Conservation (phyloP, 139 green algal genomes). For the Chlorella sp. region DNA sequence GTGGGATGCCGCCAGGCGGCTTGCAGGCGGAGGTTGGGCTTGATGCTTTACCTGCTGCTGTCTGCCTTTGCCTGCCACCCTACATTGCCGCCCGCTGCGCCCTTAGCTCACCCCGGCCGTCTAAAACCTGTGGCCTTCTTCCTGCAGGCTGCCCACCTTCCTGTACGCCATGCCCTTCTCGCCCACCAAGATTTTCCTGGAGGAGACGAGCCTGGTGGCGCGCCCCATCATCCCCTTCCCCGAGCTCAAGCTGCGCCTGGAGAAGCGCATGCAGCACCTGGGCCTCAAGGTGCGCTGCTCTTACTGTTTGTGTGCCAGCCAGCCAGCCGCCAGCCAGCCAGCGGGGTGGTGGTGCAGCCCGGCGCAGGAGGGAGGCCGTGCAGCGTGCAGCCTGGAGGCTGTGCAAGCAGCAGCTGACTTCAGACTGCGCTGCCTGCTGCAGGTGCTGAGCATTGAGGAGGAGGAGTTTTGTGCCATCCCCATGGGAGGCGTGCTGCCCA, state of each 20-base stretch:
- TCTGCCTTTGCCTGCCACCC: too few relatives aligned
- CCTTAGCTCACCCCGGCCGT: too few relatives aligned
- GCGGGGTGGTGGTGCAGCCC: background rate
- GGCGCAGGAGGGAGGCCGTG: background rate
- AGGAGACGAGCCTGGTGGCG: constrained; percentile 97
- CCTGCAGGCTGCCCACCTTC: constrained; percentile 92
- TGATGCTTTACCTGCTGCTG: too few relatives aligned
- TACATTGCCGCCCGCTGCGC: too few relatives aligned
- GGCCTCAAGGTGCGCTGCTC: constrained; percentile 78
- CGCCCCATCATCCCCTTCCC: constrained; percentile 89
- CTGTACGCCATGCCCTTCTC: constrained; percentile 99
- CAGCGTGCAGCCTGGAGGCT: too few relatives aligned
- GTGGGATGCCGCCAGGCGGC: too few relatives aligned
- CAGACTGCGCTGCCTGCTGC: too few relatives aligned
- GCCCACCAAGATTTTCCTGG: constrained; percentile 88
- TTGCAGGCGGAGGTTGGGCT: too few relatives aligned
- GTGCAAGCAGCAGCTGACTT: too few relatives aligned
- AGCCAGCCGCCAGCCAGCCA: too few relatives aligned
- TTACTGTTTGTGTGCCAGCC: too few relatives aligned
- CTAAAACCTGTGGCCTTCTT: too few relatives aligned
- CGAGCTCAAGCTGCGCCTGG: constrained; percentile 92
- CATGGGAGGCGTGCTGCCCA: constrained; percentile 97
- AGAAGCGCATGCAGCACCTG: constrained; percentile 84
- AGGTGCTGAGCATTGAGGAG: constrained; percentile 87
- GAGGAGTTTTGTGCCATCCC: constrained; percentile 99